Conservation (phyloP, 495 filamentous ascomycete species). For the Sordaria brevicollis region DNA sequence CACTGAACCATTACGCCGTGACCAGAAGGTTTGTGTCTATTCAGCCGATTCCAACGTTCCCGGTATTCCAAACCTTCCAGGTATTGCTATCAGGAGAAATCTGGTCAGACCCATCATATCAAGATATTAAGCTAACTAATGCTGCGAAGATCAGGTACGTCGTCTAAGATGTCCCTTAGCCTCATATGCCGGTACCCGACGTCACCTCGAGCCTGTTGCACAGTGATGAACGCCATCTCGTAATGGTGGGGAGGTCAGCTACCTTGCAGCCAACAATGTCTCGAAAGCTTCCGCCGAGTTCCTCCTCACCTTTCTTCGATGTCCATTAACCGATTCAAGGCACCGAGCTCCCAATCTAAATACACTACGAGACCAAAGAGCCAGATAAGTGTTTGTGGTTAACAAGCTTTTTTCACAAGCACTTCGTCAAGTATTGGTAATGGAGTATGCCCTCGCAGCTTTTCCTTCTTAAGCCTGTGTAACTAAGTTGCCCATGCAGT, state of each 20-base stretch:
- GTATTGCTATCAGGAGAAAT: neutral
- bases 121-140: neutral
- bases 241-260: neutral
- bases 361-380: neutral
- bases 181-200: conserved; percentile 9
- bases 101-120: neutral
- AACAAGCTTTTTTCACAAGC: neutral
- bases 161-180: conserved; percentile 4
- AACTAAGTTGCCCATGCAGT: neutral
- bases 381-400: neutral
- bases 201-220: conserved; percentile 1
- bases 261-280: neutral
- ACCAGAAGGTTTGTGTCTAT: neutral
- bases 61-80: neutral
- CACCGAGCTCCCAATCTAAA: neutral
- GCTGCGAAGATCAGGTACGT: neutral
- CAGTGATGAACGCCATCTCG: conserved; percentile 5
- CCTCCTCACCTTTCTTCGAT: neutral
- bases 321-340: neutral
- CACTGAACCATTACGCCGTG: neutral
- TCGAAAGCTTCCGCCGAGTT: neutral
- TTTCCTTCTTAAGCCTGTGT: neutral
- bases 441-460: neutral
- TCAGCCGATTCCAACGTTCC: neutral
- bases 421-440: neutral